Base-by-base conservation (phyloP, 768 basidiomycete species). In the Fistulinella prunicolor region DNA sequence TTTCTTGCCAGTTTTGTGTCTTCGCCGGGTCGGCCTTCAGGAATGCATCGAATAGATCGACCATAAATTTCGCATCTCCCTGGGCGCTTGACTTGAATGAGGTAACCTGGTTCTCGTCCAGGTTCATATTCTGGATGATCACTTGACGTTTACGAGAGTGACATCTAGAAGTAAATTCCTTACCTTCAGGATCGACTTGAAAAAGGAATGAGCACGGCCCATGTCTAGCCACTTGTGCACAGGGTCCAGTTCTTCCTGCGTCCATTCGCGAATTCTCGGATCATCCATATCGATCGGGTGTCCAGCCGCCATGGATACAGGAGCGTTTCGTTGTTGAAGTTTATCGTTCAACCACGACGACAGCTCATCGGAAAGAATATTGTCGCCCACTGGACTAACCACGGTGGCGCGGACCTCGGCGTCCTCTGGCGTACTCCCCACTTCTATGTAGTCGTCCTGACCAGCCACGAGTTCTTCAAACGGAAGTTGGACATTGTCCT, bases 241-340 rank as follows among this genome's bases (percentile, higher is more conserved):
- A 14, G 60, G 45, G 0, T 50, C 45, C 41, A 63, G 53, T 46
- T 78, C 78, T 26, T 73, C 68, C 12, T 12, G 23, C 12, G 68
- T 71, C 62, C 65, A 72, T 44, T 73, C 71, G 9, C 76, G 70
- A 17, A 77, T 67, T 41, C 76, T 64, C 1, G 53, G 63, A 38
- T 66, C 69, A 38, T 67, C 68, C 50, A 70, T 64, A 22, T 70
- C 46, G 38, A 63, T 38, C 12, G 56, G 43, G 10, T 49, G 61
- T 14, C 37, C 42, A 19, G 57, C 47, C 0, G 42, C 60, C 51
- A 71, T 50, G 8, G 40, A 49, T 37, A 46, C 47, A 2, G 58
- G 61, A 4, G 55, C 48, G 16, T 61, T 59, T 28, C 56, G 48
- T 47, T 45, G 57, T 26, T 53, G 44, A 13, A 59, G 55, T 50